phyloP scores from a whole-genome alignment of 768 basidiomycete genomes.

The Pulveroboletus sp. region DNA sequence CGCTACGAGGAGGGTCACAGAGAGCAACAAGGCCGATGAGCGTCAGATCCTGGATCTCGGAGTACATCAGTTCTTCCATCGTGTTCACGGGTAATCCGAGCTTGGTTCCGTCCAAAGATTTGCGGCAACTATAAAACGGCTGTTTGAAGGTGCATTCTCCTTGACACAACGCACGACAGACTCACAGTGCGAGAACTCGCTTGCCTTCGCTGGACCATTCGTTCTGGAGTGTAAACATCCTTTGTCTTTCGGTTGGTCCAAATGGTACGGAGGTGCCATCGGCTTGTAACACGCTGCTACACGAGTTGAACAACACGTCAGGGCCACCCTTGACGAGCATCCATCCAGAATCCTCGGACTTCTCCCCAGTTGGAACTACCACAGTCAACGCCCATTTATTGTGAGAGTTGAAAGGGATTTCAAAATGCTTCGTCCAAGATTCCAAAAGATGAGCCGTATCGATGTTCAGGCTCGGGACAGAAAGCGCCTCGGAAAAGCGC shows the following conservation, averaged over 20 bases:
- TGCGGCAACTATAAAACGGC: slow-evolving; percentile 23
- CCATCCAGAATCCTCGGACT: slow-evolving; percentile 14
- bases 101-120: slow-evolving; percentile 25
- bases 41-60: slow-evolving; percentile 36
- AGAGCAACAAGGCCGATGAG: slow-evolving; percentile 52
- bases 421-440: slow-evolving; percentile 24
- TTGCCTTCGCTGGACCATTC: slow-evolving; percentile 46
- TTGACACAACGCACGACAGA: neutral
- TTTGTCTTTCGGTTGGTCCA: slow-evolving; percentile 10
- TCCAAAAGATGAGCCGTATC: slow-evolving; percentile 20
- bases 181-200: slow-evolving; percentile 46
- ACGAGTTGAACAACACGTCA: slow-evolving; percentile 44
- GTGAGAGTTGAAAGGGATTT: slow-evolving; percentile 44
- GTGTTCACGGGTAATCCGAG: slow-evolving; percentile 23
- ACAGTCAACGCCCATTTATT: slow-evolving; percentile 54
- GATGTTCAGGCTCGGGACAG: slow-evolving; percentile 20
- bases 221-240: slow-evolving; percentile 28
- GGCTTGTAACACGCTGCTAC: slow-evolving; percentile 29
- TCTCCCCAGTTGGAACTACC: slow-evolving; percentile 5
- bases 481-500: slow-evolving; percentile 39
- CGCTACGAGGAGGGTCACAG: slow-evolving; percentile 50
- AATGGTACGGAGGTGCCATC: slow-evolving; percentile 34
- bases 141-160: neutral
- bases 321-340: slow-evolving; percentile 58
- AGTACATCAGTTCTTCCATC: slow-evolving; percentile 35